Evolutionary conservation across 2,329 filamentous ascomycete genomes (phyloP), one percentile per base, ranked within the genome.

Genomic region (Cytospora chrysosperma): DNA sequence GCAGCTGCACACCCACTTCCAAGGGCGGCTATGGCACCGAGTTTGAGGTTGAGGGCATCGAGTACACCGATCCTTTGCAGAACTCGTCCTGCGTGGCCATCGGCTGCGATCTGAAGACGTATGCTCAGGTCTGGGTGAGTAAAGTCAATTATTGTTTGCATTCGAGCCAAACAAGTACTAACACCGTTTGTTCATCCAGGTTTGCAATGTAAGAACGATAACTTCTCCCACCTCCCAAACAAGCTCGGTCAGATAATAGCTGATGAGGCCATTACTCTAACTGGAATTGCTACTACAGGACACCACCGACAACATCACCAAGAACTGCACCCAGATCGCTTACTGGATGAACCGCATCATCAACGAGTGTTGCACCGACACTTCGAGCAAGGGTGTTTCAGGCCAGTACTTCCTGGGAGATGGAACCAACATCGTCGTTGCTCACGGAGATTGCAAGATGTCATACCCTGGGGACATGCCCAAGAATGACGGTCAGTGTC

Each of bases 41-140:
- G 26, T 52, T 28, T 4, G 19, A 8, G 19, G 26, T 52, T 13
- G 50, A 19, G 26, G 50, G 50, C 50, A 52, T 19, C 21, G 13
- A 28, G 13, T 21, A 30, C 50, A 30, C 50, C 13, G 50, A 52
- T n/a, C 50, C 50, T 17, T 13, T 4, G 5, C 8, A 24, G 10
- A 52, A 52, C 27, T 52, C 50, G 26, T 52, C 50, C 19, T 51
- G 34, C 56, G 49, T 67, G 55, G 61, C 55, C 19, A 24, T 59
- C n/a, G 56, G 37, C 30, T 59, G 56, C 5, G 56, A 59, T 17
- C 12, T 10, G 15, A 27, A 34, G 17, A 59, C 27, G 4, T 27
- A 26, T 15, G 50, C 56, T 15, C n/a, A 28, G 21, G 32, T 52
- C 56, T 34, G 47, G 56, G 56, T 59, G 1, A 34, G 56, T 51